Evolutionary conservation across 1,139 yeast genomes (phyloP).

Genomic region (Zhuliangozyma blackwelliae): DNA sequence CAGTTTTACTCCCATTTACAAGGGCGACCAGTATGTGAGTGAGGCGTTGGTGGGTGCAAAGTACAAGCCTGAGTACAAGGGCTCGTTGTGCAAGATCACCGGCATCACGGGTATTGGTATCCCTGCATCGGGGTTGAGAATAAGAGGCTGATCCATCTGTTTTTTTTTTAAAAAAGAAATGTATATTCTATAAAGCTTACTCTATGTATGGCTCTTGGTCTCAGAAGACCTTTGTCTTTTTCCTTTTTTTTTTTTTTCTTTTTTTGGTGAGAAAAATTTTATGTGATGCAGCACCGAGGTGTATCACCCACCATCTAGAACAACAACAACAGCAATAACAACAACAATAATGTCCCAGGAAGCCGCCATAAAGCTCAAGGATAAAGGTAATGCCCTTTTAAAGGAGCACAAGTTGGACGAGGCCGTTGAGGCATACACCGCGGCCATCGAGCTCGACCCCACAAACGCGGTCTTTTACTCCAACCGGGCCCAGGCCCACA

Average conservation of each 20-base stretch:
- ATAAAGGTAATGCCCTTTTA: conserved; percentile 69
- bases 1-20: conserved; percentile 84
- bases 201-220: too few species aligned
- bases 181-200: too few species aligned
- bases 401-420: conserved; percentile 57
- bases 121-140: conserved; percentile 91
- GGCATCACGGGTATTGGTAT: conserved; percentile 79
- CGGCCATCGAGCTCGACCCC: conserved; percentile 70
- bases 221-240: too few species aligned
- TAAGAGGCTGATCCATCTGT: conserved; percentile 17
- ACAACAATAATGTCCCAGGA: conserved; percentile 8
- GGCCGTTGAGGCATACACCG: conserved; percentile 69
- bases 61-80: conserved; percentile 74
- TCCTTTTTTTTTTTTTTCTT: too few species aligned
- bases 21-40: conserved; percentile 59
- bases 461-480: conserved; percentile 73
- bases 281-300: too few species aligned
- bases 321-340: too few species aligned
- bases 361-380: conserved; percentile 54
- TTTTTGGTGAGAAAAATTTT: too few species aligned
- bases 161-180: too few species aligned
- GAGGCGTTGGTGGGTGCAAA: conserved; percentile 93
- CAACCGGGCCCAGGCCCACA: conserved; percentile 87
- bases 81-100: conserved; percentile 74
- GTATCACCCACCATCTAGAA: too few species aligned